Conservation (phyloP, 257 asterid genomes). For the Verbascum thapsus region DNA sequence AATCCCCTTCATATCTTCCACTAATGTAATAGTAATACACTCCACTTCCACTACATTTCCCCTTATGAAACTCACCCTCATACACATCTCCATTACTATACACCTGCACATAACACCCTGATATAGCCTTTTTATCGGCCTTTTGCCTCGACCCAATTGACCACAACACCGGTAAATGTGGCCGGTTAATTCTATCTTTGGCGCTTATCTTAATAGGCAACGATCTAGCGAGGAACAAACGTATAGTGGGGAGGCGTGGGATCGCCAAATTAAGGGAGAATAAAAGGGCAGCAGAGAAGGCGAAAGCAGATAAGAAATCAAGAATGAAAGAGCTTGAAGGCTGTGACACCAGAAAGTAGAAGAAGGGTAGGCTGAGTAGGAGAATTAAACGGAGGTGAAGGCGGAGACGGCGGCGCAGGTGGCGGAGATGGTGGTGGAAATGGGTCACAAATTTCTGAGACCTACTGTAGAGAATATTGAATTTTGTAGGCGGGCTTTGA, state of each 20-base stretch:
- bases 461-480: slow-evolving; percentile 41
- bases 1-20: slow-evolving; percentile 94
- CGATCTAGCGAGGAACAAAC: slow-evolving; percentile 70
- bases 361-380: slow-evolving; percentile 71
- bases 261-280: slow-evolving; percentile 84
- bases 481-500: slow-evolving; percentile 40
- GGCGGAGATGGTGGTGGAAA: slow-evolving; percentile 68
- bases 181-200: slow-evolving; percentile 43
- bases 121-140: slow-evolving; percentile 56
- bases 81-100: slow-evolving; percentile 91
- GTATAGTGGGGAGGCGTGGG: slow-evolving; percentile 76
- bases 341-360: slow-evolving; percentile 79
- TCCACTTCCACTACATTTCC: slow-evolving; percentile 86
- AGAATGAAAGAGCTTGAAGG: slow-evolving; percentile 83
- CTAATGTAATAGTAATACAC: slow-evolving; percentile 95
- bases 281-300: slow-evolving; percentile 79
- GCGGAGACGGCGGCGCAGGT: slow-evolving; percentile 73
- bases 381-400: slow-evolving; percentile 73
- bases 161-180: slow-evolving; percentile 86
- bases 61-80: slow-evolving; percentile 95
- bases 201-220: slow-evolving; percentile 62
- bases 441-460: slow-evolving; percentile 55
- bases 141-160: slow-evolving; percentile 75
- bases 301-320: slow-evolving; percentile 86
- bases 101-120: slow-evolving; percentile 83